A percentile compares a stretch with the other conserved stretches of the same genome.
phyloP scores from a whole-genome alignment of 768 basidiomycete genomes.

The Tremella fuciformis region DNA sequence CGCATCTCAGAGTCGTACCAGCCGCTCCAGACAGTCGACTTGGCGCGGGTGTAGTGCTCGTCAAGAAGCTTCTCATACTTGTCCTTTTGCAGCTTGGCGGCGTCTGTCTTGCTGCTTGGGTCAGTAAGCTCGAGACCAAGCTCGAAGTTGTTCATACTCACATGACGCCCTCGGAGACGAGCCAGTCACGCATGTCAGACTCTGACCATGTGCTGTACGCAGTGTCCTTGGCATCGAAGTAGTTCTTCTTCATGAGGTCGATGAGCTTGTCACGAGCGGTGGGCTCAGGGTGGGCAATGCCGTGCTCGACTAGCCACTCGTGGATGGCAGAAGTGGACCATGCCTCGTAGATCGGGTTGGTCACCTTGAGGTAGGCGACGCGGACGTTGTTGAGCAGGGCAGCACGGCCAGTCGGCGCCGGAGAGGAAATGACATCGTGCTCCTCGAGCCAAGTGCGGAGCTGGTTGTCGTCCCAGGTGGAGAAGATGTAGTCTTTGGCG shows the following conservation, averaged over 20 bases:
- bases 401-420: conserved; percentile 61
- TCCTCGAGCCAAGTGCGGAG: conserved; percentile 69
- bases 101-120: conserved; percentile 37
- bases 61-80: conserved; percentile 71
- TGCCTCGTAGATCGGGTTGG: conserved; percentile 69
- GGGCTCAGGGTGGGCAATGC: conserved; percentile 67
- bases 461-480: conserved; percentile 79
- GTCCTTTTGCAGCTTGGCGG: conserved; percentile 58
- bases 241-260: conserved; percentile 71
- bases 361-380: conserved; percentile 61
- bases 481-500: conserved; percentile 81
- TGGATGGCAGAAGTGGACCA: conserved; percentile 85
- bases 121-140: conserved; percentile 1
- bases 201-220: conserved; percentile 49
- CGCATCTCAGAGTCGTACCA: conserved; percentile 80
- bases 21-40: conserved; percentile 50
- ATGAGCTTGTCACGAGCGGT: conserved; percentile 60
- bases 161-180: conserved; percentile 51
- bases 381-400: conserved; percentile 70
- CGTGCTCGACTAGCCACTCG: conserved; percentile 77
- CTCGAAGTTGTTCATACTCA: conserved; percentile 20
- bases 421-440: conserved; percentile 68
- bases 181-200: conserved; percentile 48
- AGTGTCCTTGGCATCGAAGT: conserved; percentile 59
- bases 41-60: conserved; percentile 54